Evolutionary conservation across 176 grass and related monocot species (phyloP), one percentile per base, ranked within the genome.

Genomic region (Metroxylon sagu): DNA sequence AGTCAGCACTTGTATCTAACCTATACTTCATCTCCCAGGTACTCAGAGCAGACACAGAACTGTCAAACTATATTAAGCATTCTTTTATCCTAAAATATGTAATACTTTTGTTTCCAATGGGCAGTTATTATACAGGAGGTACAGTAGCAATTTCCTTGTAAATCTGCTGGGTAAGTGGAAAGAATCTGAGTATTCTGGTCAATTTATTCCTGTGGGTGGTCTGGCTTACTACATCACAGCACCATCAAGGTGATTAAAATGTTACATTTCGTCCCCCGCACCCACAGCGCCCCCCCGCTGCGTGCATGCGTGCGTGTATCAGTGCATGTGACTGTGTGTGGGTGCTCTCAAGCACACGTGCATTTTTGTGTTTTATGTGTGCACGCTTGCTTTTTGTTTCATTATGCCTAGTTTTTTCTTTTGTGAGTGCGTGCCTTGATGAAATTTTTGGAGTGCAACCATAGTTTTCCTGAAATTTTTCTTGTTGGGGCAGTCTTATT

Each of bases 161-260:
- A 79, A 79, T 58, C 76, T 79, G 15, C 50, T 79, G 19, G 76
- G 76, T 23, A 72, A 48, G 57, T 79, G 76, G 79, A 82, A 82
- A 43, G 79, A 82, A 25, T 82, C 79, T 3, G 79, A 82, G 60
- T 82, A 82, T 71, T 66, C 66, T 50, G 79, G 79, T n/a, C 79
- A 82, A 28, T 82, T 67, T 53, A 65, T 76, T 26, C 72, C 79
- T 66, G 72, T 82, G 16, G 79, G 79, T 5, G 72, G 79, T 50
- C 59, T 76, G 23, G 79, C 72, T 61, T 82, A 82, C 61, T 82
- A 76, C 50, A 76, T 82, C 17, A 82, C 79, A 63, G 73, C 79
- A 16, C 79, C 79, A 54, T 76, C 72, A 52, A 82, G 72, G 79
- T 76, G 59, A 74, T 56, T 54, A 61, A 19, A 12, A 43, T 43